Conservation (phyloP, 2,329 filamentous ascomycete species). For the Alternaria viburni region DNA sequence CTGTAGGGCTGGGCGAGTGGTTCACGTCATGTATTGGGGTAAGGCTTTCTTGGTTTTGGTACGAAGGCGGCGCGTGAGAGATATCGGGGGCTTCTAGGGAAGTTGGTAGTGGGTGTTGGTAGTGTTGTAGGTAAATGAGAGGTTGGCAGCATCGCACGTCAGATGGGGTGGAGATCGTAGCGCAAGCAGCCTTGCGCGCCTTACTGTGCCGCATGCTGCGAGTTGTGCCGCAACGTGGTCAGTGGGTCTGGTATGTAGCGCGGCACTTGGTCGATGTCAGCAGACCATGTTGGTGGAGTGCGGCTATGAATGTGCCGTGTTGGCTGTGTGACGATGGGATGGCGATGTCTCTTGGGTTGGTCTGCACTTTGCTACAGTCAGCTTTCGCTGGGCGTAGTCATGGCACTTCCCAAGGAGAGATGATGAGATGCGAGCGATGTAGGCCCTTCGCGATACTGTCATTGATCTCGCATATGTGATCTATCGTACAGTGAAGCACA, state of each 20-base stretch:
- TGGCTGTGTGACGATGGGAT: background rate
- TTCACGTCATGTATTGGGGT: background rate
- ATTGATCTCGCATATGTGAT: background rate
- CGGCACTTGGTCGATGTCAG: background rate
- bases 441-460: background rate
- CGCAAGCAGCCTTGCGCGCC: background rate
- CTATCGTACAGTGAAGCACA: background rate
- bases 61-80: background rate
- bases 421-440: background rate
- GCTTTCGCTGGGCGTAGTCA: background rate
- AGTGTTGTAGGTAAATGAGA: background rate
- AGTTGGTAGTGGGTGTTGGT: background rate
- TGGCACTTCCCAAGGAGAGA: background rate
- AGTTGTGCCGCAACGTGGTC: conserved; percentile 7
- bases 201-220: background rate
- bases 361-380: background rate
- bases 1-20: background rate
- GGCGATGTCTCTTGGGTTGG: background rate
- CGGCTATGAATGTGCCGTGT: background rate
- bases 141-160: background rate
- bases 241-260: background rate
- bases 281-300: conserved; percentile 9
- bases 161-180: background rate
- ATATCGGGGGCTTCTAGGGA: background rate
- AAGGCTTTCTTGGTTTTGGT: background rate